phyloP scores from a whole-genome alignment of 148 eudicot genomes.

The Chenopodium suecicum region DNA sequence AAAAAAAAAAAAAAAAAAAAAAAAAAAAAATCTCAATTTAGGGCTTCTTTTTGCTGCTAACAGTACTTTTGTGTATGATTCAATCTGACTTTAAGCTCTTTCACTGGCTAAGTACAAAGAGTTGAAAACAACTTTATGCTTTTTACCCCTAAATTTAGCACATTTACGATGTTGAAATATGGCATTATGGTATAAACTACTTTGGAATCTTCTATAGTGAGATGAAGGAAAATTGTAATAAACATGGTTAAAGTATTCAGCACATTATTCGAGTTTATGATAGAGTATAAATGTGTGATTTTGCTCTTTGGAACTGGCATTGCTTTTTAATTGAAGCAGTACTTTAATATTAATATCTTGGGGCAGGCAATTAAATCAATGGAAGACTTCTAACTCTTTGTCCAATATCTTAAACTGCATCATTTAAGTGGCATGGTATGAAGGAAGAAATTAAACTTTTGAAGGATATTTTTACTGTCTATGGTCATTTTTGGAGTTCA shows the following conservation, averaged over 20 bases:
- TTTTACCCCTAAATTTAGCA: not conserved
- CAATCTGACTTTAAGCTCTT: not conserved
- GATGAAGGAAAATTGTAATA: not conserved
- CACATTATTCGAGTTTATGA: not conserved
- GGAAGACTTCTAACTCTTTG: not conserved
- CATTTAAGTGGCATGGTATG: not conserved
- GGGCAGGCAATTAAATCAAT: not conserved
- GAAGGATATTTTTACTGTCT: too few species aligned
- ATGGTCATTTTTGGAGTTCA: too few species aligned
- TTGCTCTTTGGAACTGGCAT: not conserved
- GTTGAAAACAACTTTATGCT: not conserved
- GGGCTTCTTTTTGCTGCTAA: not conserved
- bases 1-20: not conserved
- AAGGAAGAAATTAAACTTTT: not conserved
- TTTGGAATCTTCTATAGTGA: not conserved
- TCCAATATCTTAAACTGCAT: not conserved
- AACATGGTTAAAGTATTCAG: not conserved
- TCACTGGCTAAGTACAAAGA: not conserved
- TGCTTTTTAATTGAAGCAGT: not conserved
- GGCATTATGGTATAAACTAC: not conserved
- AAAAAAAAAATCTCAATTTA: not conserved
- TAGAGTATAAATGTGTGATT: not conserved
- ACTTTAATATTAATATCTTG: not conserved
- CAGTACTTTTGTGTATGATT: slow-evolving; percentile 1
- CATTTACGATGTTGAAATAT: not conserved